Base-by-base conservation (phyloP, 83 land plant genomes). In the Diphasiastrum complanatum region DNA sequence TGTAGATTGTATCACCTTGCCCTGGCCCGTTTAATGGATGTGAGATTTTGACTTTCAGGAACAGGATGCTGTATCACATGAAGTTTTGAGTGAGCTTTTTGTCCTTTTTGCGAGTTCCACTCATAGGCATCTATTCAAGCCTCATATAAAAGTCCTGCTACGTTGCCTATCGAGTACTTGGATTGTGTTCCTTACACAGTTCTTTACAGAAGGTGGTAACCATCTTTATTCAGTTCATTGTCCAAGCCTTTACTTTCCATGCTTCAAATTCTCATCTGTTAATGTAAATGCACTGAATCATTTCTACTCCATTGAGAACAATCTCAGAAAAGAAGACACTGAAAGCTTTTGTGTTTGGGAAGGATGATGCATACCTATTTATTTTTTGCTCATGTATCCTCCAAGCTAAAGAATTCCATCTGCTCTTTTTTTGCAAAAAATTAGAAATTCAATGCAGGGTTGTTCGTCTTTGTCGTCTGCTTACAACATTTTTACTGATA, bases 121-220 rank as follows among this genome's bases (percentile, higher is more conserved):
- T 2, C 27, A 25, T 2, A 77, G 70, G 58, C 59, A 71, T 40
- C 40, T 68, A 2, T 89, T 86, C 46, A 69, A 45, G 55, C 71
- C 80, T 24, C 88, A 89, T 59, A 63, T 81, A 26, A 68, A 55
- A 1, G 50, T 74, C 45, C 68, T 89, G 38, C 59, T 81, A 55
- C 47, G 35, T 22, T 73, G 63, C 19, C 66, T 71, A 55, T 64
- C 56, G 40, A 51, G 27, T 0, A 41, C 48, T 37, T 71, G 66
- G 12, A 61, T 83, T 27, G 48, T 38, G 19, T 74, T 81, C 24
- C 65, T 83, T 36, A 73, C 75, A 14, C 74, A 66, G 22, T 77
- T 71, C 56, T 74, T 76, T 50, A 59, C 75, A 27, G 81, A 52
- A 48, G 83, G 81, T 81, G 89, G 93, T 87, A 24, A 45, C 47